phyloP scores from a whole-genome alignment of 257 asterid genomes.

The Solanum pennellii region DNA sequence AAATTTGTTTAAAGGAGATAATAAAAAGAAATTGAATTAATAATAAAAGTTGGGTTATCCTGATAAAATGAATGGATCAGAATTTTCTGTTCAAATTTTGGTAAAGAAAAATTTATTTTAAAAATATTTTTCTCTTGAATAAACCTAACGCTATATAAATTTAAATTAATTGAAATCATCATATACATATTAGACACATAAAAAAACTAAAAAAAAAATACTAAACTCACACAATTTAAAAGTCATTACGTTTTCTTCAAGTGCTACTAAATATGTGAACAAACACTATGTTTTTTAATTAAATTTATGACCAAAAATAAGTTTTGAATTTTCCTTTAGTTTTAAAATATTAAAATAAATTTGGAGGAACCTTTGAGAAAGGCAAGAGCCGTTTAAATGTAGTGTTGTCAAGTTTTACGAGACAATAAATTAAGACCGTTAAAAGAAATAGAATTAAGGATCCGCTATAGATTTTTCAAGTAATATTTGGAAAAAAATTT shows the following conservation, averaged over 20 bases:
- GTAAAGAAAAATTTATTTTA: background rate
- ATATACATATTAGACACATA: too few relatives aligned
- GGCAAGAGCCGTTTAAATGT: background rate
- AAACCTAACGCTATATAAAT: rapidly evolving
- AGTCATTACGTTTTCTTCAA: too few relatives aligned
- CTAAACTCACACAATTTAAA: too few relatives aligned
- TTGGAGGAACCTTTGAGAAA: background rate
- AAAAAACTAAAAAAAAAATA: too few relatives aligned
- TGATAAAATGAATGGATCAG: background rate
- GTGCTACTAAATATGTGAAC: background rate
- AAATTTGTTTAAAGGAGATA: background rate
- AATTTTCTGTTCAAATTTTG: background rate
- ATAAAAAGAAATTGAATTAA: background rate
- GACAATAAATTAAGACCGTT: background rate
- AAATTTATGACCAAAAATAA: background rate
- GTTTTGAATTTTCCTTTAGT: background rate
- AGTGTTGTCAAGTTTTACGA: background rate
- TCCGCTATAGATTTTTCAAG: too few relatives aligned
- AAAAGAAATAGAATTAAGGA: background rate
- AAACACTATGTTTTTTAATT: too few relatives aligned
- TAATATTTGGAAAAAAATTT: too few relatives aligned
- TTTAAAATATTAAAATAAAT: background rate
- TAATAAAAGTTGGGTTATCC: background rate
- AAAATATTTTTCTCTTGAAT: background rate
- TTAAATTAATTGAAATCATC: background rate